Base-by-base conservation (phyloP, 2,329 filamentous ascomycete genomes). In the Chrysosporium keratinophilum region DNA sequence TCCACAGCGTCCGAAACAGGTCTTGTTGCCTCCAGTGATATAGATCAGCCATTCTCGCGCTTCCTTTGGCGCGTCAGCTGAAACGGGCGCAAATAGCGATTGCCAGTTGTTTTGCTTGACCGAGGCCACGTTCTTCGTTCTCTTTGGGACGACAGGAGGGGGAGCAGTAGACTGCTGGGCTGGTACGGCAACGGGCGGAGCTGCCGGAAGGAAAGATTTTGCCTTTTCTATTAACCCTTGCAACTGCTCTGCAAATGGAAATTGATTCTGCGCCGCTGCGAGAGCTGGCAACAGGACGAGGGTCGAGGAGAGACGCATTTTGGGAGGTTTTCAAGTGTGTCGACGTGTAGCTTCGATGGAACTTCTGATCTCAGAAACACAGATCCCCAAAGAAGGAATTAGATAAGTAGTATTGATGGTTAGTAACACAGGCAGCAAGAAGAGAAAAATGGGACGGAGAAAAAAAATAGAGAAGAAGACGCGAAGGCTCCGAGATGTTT, bases 281-380 rank as follows among this genome's bases (percentile, higher is more conserved):
- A 94, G 76, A 81, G 84, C 49, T 88, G 89, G 61, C 82, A 85
- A 71, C 78, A 95, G 72, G 85, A 97, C 63, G 50, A 65, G 55
- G 63, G 71, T 57, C 67, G 57, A 45, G 28, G 59, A 55, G 31
- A 60, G 44, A 56, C 57, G 59, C 59, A 60, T 60, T 54, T 40
- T 55, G 47, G 40, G 7, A 9, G 34, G 28, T 20, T 23, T 35
- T 2, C 20, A 7, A 46, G 40, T 42, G 9, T 42, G 3, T 15
- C 11, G 5, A 50, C 34, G n/a, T 14, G 47, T 50, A 31, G 20
- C 12, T 17, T 14, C 11, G 28, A 19, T 10, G 19, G 44, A n/a
- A 11, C 10, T 9, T 19, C 6, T 28, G n/a, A 20, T 14, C 19
- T 47, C 47, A 33, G 19, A 19, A 55, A 33, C n/a, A 51, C 46